Conservation (phyloP, 2,329 filamentous ascomycete species). For the Neonectria magnoliae region DNA sequence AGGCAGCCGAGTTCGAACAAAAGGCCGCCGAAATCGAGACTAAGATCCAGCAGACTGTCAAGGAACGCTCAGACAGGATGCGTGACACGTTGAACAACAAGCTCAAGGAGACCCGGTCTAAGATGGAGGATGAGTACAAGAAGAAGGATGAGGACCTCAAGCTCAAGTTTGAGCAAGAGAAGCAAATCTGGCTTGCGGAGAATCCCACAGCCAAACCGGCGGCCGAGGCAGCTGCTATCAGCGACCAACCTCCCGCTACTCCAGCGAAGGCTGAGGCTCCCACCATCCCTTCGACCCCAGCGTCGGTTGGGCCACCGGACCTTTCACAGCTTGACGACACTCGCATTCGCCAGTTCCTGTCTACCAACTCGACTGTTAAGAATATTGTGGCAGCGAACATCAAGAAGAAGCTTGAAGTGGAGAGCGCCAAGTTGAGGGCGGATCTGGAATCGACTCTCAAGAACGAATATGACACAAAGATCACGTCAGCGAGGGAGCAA, state of each 20-base stretch:
- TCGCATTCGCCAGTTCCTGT: constrained; percentile 66
- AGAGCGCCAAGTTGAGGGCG: constrained; percentile 69
- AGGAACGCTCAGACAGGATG: constrained; percentile 75
- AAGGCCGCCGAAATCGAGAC: constrained; percentile 73
- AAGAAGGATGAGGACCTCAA: constrained; percentile 64
- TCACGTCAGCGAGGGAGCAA: constrained; percentile 65
- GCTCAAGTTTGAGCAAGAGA: constrained; percentile 70
- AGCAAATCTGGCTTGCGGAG: constrained; percentile 69
- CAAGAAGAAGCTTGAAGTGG: constrained; percentile 74
- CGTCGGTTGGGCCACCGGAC: constrained; percentile 50
- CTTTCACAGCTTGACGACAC: constrained; percentile 63
- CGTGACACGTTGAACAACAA: constrained; percentile 74
- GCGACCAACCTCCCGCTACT: constrained; percentile 46
- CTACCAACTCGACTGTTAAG: constrained; percentile 66
- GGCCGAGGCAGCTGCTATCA: constrained; percentile 30
- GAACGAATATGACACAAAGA: constrained; percentile 65
- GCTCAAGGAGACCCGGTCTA: constrained; percentile 71
- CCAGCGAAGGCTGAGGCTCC: constrained; percentile 52
- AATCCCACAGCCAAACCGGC: constrained; percentile 46
- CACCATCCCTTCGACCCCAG: constrained; percentile 49
- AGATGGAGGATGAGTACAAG: constrained; percentile 63
- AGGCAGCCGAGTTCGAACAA: constrained; percentile 70
- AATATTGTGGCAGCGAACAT: constrained; percentile 70
- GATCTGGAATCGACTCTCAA: constrained; percentile 61
- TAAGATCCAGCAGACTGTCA: constrained; percentile 67